phyloP scores from a whole-genome alignment of 2,329 filamentous ascomycete genomes.

The Penicillium sp. region DNA sequence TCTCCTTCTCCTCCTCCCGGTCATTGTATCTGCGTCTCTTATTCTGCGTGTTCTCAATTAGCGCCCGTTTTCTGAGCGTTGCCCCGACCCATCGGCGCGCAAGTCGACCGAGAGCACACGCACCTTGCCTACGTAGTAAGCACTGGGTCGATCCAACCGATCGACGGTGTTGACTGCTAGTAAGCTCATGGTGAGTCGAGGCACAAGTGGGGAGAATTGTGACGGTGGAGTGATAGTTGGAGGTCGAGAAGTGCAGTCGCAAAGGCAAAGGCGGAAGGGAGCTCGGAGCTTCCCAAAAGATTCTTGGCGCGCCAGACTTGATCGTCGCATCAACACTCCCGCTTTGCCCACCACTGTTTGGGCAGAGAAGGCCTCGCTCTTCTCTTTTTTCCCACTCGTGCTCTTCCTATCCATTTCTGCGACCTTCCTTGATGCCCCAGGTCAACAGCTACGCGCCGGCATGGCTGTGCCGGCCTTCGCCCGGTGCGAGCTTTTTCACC shows the following conservation, averaged over 20 bases:
- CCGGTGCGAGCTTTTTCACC: conserved; percentile 75
- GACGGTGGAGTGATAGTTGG: conserved; percentile 5
- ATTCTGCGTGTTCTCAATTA: conserved; percentile 51
- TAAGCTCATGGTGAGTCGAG: conserved; percentile 27
- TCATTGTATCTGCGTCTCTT: conserved; percentile 66
- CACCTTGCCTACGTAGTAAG: conserved; percentile 85
- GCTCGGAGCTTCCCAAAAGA: conserved; percentile 22
- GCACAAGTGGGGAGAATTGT: conserved; percentile 2
- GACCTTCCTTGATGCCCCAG: conserved; percentile 66
- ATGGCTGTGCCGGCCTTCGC: conserved; percentile 77
- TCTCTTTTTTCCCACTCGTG: not conserved
- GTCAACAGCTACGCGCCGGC: conserved; percentile 79
- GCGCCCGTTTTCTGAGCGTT: conserved; percentile 1
- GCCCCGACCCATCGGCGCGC: too few species aligned
- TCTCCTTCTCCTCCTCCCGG: conserved; percentile 46
- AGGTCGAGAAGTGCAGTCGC: too few species aligned
- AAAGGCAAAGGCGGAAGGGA: conserved; percentile 23
- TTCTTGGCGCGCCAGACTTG: conserved; percentile 27
- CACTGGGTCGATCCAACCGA: conserved; percentile 87
- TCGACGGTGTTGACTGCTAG: conserved; percentile 65
- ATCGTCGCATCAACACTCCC: conserved; percentile 20
- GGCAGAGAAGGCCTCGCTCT: conserved; percentile 10
- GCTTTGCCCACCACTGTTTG: conserved; percentile 4
- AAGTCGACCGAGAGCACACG: too few species aligned
- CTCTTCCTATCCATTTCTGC: not conserved